phyloP scores from a whole-genome alignment of 2,329 filamentous ascomycete genomes.

The Aspergillus quadricinctus region DNA sequence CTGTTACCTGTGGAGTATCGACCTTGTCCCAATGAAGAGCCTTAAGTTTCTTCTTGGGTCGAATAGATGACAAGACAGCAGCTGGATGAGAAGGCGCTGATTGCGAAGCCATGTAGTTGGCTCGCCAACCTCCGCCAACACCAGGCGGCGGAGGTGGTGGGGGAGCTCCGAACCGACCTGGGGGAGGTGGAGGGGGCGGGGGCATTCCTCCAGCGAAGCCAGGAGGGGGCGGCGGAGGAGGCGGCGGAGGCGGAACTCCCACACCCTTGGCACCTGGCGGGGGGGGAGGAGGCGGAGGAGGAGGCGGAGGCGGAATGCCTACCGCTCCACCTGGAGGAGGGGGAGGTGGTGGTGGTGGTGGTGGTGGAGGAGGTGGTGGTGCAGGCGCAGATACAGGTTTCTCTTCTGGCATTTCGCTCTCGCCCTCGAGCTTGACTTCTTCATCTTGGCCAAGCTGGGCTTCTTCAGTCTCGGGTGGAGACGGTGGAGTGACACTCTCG shows the following conservation, averaged over 20 bases:
- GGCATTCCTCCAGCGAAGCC: slow-evolving; percentile 38
- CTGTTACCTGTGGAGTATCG: slow-evolving; percentile 82
- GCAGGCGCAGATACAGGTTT: slow-evolving; percentile 14
- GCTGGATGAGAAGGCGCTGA: slow-evolving; percentile 53
- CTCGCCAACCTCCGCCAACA: slow-evolving; percentile 55
- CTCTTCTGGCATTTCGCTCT: slow-evolving; percentile 8
- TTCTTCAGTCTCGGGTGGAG: slow-evolving; percentile 56
- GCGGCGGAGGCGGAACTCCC: slow-evolving; percentile 37
- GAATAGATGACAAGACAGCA: slow-evolving; percentile 70
- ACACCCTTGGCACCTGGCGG: slow-evolving; percentile 43
- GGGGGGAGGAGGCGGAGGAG: slow-evolving; percentile 46
- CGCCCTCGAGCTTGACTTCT: slow-evolving; percentile 2
- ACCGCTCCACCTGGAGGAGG: slow-evolving; percentile 32
- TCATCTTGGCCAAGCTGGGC: slow-evolving; percentile 53
- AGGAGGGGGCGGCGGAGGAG: slow-evolving; percentile 42
- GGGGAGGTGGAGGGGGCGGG: slow-evolving; percentile 39
- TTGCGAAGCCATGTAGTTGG: slow-evolving; percentile 68
- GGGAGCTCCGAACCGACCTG: slow-evolving; percentile 44
- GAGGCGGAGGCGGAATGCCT: slow-evolving; percentile 48
- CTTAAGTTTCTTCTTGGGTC: slow-evolving; percentile 99
- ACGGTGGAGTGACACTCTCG: slow-evolving; percentile 58
- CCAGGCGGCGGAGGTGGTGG: slow-evolving; percentile 64
- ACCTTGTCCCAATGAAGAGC: slow-evolving; percentile 99
- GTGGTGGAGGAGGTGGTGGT: slow-evolving; percentile 37
- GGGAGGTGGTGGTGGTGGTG: slow-evolving; percentile 47